Base-by-base conservation (phyloP, 345 rosid species). In the Eucalyptus fibrosa region DNA sequence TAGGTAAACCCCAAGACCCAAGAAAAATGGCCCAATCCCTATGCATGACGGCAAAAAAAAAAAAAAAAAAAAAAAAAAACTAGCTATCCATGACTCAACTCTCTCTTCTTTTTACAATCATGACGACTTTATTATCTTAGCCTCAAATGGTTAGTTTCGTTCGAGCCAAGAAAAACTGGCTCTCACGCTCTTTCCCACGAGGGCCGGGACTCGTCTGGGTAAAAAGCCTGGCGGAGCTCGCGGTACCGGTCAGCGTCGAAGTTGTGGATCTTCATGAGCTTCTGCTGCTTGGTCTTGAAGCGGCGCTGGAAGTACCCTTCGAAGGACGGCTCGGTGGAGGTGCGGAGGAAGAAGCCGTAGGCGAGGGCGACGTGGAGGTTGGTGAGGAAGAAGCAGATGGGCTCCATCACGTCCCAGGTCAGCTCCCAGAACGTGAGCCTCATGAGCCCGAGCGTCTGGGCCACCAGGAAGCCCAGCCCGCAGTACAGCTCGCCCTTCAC, bases 341-440 rank as follows among this genome's bases (percentile, higher is more conserved):
- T 97, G 87, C 93, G 88, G 88, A 97, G 95, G 89, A 97, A 97
- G 93, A 97, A 97, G 21, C 89, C 93, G 56, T 95, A 96, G n/a
- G 93, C 97, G 2, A 94, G 77, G 89, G 94, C 90, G 86, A 93
- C 96, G 91, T 97, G 94, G 30, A 95, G 86, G 8, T 98, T 95
- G 2, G 98, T 94, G 86, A 94, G 93, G 77, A 95, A 97, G 95
- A 96, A 97, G 92, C 99, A 97, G 18, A 97, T 96, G 34, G 99
- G 99, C 88, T 97, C 99, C 98, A 97, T 97, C 4, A 97, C 97
- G 88, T 97, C 99, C 99, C 99, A 97, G 12, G 94, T 94, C 5
- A 97, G 95, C 89, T 97, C 99, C 99, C 99, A 96, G 59, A 97
- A 97, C 10, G 99, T 97, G n/a, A 97, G 96, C 94, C 99, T 93